Percentiles rank a stretch among this genome's conserved stretches.
phyloP scores from a whole-genome alignment of 208 protist genomes.

The Trypanosoma melophagium region DNA sequence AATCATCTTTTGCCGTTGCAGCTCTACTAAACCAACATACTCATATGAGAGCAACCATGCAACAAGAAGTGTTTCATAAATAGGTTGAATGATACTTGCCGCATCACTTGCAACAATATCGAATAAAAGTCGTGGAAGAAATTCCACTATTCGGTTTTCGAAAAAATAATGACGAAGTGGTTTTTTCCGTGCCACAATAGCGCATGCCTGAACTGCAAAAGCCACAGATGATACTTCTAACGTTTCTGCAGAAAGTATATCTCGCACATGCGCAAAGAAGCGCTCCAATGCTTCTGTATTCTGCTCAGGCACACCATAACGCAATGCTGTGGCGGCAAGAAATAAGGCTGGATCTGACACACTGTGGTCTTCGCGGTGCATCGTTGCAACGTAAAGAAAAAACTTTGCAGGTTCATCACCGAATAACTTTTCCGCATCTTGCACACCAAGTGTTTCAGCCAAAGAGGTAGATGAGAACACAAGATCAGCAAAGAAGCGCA shows the following conservation, averaged over 20 bases:
- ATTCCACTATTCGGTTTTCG: slow-evolving; percentile 52
- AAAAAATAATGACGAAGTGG: slow-evolving; percentile 74
- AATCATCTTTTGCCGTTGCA: slow-evolving; percentile 76
- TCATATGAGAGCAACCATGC: slow-evolving; percentile 86
- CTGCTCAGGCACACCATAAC: slow-evolving; percentile 50
- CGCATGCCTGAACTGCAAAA: slow-evolving; percentile 77
- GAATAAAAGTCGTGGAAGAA: slow-evolving; percentile 79
- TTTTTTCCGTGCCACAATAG: slow-evolving; percentile 76
- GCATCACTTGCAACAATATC: slow-evolving; percentile 78
- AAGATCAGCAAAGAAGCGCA: slow-evolving; percentile 83
- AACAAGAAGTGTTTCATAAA: slow-evolving; percentile 82
- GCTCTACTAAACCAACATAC: slow-evolving; percentile 71
- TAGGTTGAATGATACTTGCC: slow-evolving; percentile 78
- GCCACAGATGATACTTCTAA: slow-evolving; percentile 62
- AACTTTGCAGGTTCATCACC: slow-evolving; percentile 45
- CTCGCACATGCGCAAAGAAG: slow-evolving; percentile 61
- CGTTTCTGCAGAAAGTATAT: slow-evolving; percentile 55
- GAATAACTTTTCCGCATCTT: slow-evolving; percentile 42
- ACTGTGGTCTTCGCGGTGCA: slow-evolving; percentile 42
- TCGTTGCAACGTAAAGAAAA: slow-evolving; percentile 51
- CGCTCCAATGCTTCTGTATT: slow-evolving; percentile 47
- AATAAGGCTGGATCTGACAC: slow-evolving; percentile 76
- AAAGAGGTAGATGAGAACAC: slow-evolving; percentile 42
- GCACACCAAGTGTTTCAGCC: slow-evolving; percentile 51
- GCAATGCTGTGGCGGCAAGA: slow-evolving; percentile 67